A percentile compares a stretch with the other conserved stretches of the same genome.
Conservation (phyloP, 495 filamentous ascomycete species). For the Xylaria castorea region DNA sequence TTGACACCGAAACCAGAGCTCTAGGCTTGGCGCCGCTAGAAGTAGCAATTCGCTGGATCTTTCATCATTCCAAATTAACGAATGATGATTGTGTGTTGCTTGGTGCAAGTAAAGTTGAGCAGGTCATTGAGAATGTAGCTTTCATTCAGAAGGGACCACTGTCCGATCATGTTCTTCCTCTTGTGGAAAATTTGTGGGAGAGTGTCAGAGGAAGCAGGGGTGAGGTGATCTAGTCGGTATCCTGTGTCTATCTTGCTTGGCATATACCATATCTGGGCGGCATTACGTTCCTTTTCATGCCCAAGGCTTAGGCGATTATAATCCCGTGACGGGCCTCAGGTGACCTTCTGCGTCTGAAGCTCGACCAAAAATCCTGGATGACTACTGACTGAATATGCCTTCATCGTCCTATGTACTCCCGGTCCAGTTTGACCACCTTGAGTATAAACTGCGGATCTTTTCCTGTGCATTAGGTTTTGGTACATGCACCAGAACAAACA, state of each 20-base stretch:
- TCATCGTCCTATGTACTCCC: not conserved
- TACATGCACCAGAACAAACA: not conserved
- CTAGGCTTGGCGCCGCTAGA: slow-evolving; percentile 56
- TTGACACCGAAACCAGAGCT: slow-evolving; percentile 53
- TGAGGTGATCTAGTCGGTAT: slow-evolving; percentile 25
- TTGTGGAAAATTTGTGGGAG: slow-evolving; percentile 32
- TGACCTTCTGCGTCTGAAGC: not conserved
- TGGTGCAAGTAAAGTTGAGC: slow-evolving; percentile 55
- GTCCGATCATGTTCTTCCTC: slow-evolving; percentile 21
- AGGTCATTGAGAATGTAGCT: slow-evolving; percentile 59
- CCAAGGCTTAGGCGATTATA: not conserved
- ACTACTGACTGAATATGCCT: not conserved
- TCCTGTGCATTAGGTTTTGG: not conserved
- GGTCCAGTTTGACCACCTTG: not conserved
- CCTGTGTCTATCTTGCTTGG: not conserved
- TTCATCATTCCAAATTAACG: slow-evolving; percentile 58
- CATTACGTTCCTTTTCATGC: not conserved
- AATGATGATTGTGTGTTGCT: slow-evolving; percentile 61
- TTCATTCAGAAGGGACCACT: slow-evolving; percentile 55
- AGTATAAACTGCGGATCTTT: not conserved
- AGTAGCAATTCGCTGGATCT: slow-evolving; percentile 63
- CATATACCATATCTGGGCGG: not conserved
- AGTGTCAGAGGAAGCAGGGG: slow-evolving; percentile 29
- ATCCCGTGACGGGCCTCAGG: not conserved
- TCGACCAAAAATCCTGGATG: not conserved